Percentiles rank a stretch among this genome's conserved stretches.
Conservation (phyloP, 1,284 basidiomycete genomes). For the Chalciporus sp. region DNA sequence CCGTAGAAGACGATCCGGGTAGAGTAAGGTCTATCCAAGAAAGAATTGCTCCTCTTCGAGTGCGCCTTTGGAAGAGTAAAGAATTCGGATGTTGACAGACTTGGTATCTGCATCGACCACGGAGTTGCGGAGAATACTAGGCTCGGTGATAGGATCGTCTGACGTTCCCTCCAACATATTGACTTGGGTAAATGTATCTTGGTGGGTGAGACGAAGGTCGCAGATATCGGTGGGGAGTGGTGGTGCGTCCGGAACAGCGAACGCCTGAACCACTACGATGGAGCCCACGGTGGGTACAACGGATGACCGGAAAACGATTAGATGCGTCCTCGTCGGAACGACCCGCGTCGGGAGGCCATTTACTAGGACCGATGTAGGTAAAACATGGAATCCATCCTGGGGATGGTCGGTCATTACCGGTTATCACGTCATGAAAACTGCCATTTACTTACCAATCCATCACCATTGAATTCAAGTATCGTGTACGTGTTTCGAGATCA, state of each 20-base stretch:
- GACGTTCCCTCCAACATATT: not conserved
- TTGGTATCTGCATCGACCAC: not conserved
- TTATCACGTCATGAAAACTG: not conserved
- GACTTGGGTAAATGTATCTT: not conserved
- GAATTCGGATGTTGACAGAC: too few species aligned
- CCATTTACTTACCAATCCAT: too few species aligned
- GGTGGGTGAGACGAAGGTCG: not conserved
- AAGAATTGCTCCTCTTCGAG: too few species aligned
- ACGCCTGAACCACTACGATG: not conserved
- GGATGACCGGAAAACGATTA: not conserved
- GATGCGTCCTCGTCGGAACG: not conserved
- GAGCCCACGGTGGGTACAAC: not conserved
- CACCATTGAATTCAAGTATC: too few species aligned
- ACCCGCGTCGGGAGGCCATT: not conserved
- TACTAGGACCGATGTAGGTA: too few species aligned
- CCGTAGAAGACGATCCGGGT: too few species aligned
- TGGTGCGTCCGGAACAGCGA: not conserved
- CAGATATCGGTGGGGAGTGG: not conserved
- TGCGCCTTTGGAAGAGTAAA: too few species aligned
- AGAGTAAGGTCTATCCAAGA: too few species aligned
- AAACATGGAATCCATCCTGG: too few species aligned
- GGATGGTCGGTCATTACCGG: not conserved
- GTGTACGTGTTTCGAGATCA: too few species aligned
- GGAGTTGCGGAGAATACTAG: not conserved
- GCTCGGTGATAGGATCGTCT: not conserved